These are phyloP conservation scores for Saraca asoca DNA, from an alignment of 331 rosid genomes.

Conservation along the genomic window DNA sequence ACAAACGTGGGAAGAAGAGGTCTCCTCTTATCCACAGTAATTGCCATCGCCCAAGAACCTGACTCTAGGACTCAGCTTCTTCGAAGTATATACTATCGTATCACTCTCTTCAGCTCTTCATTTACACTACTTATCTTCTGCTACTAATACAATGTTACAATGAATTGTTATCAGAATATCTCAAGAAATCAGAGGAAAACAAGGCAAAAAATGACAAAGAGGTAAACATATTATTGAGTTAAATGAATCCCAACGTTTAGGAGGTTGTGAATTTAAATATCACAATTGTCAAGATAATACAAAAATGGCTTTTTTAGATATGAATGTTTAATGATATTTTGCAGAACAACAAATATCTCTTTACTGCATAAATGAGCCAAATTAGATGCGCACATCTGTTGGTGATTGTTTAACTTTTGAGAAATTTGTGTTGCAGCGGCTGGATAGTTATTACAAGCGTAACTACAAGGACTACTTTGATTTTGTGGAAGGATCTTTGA, in stretches of 20 bases:
- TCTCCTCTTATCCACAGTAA: slow-evolving; percentile 55
- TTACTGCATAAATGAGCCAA: not conserved
- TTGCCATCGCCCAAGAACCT: slow-evolving; percentile 55
- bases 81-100: slow-evolving; percentile 46
- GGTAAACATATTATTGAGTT: slow-evolving; percentile 41
- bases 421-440: slow-evolving; percentile 52
- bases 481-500: slow-evolving; percentile 66
- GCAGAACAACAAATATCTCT: not conserved
- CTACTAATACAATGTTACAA: slow-evolving; percentile 3
- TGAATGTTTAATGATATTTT: not conserved
- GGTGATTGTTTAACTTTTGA: not conserved
- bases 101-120: slow-evolving; percentile 1
- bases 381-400: not conserved
- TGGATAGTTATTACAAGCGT: slow-evolving; percentile 83
- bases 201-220: slow-evolving; percentile 84
- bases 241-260: not conserved
- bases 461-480: slow-evolving; percentile 88
- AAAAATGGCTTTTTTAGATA: not conserved
- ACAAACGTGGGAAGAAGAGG: slow-evolving; percentile 61
- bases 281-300: not conserved
- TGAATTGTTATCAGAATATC: slow-evolving; percentile 55
- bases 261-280: slow-evolving; percentile 9
- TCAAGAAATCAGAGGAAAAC: slow-evolving; percentile 81
- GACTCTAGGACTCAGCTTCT: slow-evolving; percentile 79
- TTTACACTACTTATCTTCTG: not conserved